phyloP scores from a whole-genome alignment of 169 alveolate species.

The Plasmodium sp. region DNA sequence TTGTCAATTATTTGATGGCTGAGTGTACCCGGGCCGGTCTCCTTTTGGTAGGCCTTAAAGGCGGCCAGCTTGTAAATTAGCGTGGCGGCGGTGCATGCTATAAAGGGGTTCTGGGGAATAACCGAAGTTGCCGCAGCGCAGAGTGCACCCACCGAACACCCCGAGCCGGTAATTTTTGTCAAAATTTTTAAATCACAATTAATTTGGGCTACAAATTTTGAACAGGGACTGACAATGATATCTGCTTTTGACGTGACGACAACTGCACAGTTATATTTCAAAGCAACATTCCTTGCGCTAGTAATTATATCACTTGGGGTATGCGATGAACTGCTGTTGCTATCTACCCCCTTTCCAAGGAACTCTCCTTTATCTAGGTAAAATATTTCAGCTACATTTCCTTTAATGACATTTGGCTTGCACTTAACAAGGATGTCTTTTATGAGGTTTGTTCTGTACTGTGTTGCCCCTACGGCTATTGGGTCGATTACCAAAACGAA shows the following conservation, averaged over 20 bases:
- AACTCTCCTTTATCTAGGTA: constrained; percentile 60
- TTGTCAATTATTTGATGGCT: constrained; percentile 53
- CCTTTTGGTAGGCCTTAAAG: constrained; percentile 65
- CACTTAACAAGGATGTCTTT: constrained; percentile 46
- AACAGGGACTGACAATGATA: constrained; percentile 43
- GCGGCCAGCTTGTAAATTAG: constrained; percentile 52
- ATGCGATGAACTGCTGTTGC: not conserved
- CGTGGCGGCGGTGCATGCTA: constrained; percentile 54
- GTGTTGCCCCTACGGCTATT: constrained; percentile 74
- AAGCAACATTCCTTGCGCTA: constrained; percentile 70
- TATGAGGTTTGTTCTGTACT: constrained; percentile 28
- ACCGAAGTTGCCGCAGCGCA: constrained; percentile 74
- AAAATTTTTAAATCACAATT: constrained; percentile 51
- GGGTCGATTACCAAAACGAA: constrained; percentile 49
- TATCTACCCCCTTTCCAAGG: constrained; percentile 67
- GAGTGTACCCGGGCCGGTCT: constrained; percentile 49
- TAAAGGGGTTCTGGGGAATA: constrained; percentile 14
- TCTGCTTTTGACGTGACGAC: constrained; percentile 64
- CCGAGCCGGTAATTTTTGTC: constrained; percentile 64
- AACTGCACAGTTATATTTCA: constrained; percentile 51
- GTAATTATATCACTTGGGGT: constrained; percentile 24
- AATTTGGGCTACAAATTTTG: constrained; percentile 28
- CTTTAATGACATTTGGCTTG: constrained; percentile 69
- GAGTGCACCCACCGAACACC: constrained; percentile 72
- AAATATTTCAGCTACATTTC: constrained; percentile 57